These are phyloP conservation scores for Rhizopogon sp. DNA, from an alignment of 768 basidiomycete species.

Conservation along the genomic window DNA sequence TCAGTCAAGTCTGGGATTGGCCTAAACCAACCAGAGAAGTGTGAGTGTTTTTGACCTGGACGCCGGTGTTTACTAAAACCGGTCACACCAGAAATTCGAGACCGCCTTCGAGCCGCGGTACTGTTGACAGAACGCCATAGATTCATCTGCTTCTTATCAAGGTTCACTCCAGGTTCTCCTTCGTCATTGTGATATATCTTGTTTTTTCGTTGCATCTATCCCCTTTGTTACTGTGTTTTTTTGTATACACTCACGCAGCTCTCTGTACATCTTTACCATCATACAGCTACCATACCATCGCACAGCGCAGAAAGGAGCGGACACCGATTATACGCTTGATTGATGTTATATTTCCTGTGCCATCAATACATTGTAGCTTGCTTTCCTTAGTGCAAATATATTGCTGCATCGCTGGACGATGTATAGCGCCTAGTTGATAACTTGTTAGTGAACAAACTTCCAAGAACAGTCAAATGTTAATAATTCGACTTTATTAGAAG, in stretches of 20 bases:
- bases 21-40: constrained; percentile 31
- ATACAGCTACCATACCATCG: constrained; percentile 1
- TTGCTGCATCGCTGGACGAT: background rate
- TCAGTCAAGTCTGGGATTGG: constrained; percentile 83
- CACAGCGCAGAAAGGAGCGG: constrained; percentile 1
- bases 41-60: constrained; percentile 10
- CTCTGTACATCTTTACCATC: constrained; percentile 2
- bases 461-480: background rate
- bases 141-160: background rate
- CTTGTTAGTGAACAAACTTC: background rate
- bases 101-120: constrained; percentile 2
- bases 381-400: background rate
- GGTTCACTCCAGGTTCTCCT: background rate
- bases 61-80: background rate
- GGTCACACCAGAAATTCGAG: background rate
- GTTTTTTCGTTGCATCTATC: background rate
- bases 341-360: background rate
- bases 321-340: background rate
- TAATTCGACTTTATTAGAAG: too few species aligned
- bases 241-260: background rate
- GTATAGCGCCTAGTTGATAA: background rate
- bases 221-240: background rate
- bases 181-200: background rate
- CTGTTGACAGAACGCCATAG: background rate
- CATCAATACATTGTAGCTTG: background rate